These are phyloP conservation scores for Amanita rimosa DNA, from an alignment of 768 basidiomycete species.

Conservation along the genomic window DNA sequence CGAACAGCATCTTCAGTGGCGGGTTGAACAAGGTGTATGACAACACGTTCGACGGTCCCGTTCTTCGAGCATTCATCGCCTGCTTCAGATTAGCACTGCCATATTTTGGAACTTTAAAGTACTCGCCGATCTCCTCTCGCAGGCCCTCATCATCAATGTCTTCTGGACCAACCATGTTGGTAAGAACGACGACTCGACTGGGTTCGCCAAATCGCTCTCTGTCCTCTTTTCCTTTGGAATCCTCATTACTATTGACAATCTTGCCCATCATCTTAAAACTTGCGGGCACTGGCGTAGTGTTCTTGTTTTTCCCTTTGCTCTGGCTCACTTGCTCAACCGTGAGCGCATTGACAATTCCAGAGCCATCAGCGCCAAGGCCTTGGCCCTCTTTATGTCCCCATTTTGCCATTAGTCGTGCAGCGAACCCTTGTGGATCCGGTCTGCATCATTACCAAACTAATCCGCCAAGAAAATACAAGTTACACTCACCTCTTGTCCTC, in stretches of 20 bases:
- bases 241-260: slow-evolving; percentile 87
- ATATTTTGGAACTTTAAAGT: slow-evolving; percentile 1
- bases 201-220: slow-evolving; percentile 77
- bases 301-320: slow-evolving; percentile 22
- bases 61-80: slow-evolving; percentile 90
- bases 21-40: slow-evolving; percentile 71
- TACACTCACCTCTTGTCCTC: slow-evolving; percentile 21
- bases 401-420: slow-evolving; percentile 86
- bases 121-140: slow-evolving; percentile 77
- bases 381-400: slow-evolving; percentile 95
- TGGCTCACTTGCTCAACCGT: slow-evolving; percentile 59
- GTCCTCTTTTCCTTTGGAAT: slow-evolving; percentile 68
- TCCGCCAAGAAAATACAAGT: not conserved
- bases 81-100: slow-evolving; percentile 15
- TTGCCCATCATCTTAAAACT: slow-evolving; percentile 54
- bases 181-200: slow-evolving; percentile 80
- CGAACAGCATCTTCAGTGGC: slow-evolving; percentile 75
- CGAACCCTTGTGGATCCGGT: slow-evolving; percentile 64
- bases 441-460: slow-evolving; percentile 12
- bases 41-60: slow-evolving; percentile 84
- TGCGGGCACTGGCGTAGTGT: slow-evolving; percentile 6
- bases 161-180: slow-evolving; percentile 79
- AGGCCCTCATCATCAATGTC: slow-evolving; percentile 81
- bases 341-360: slow-evolving; percentile 84
- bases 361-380: slow-evolving; percentile 76